Base-by-base conservation (phyloP, 2,329 filamentous ascomycete species). In the Ceratocystiopsis minuta region DNA sequence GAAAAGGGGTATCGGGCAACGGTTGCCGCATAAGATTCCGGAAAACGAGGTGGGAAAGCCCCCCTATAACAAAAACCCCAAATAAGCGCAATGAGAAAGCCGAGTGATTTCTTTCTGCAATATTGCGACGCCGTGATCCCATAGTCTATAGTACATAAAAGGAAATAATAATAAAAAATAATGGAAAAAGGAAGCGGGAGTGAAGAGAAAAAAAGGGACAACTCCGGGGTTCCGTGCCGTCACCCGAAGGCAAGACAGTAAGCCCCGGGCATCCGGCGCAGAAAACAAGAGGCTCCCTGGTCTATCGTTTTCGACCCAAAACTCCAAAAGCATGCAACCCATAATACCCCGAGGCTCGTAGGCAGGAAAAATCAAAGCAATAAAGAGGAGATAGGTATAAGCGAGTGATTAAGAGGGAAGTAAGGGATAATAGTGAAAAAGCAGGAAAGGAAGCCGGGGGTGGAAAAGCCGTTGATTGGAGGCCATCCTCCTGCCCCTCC, bases 401-500 rank as follows among this genome's bases (percentile, higher is more conserved):
- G 42, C 46, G 44, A 36, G 36, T 50, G 50, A 53, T 53, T 53
- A 54, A 49, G 50, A 51, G 24, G 41, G 16, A 17, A 42, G 36
- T 41, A 20, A 20, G 20, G 20, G 47, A 52, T 48, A 52, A 39
- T 34, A 34, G 18, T 41, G 35, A 47, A 44, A 44, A 37, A 37
- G 20, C 20, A 20, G 20, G 20, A 7, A 20, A 20, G 38, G 47
- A 46, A 42, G 34, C 44, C 37, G 45, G 40, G n/a, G 34, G 40
- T 40, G 31, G 37, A 24, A 37, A 44, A 44, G n/a, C 10, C 36
- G 18, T 16, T 37, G 11, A 31, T 42, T 20, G 31, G 20, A 20
- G 4, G 20, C 20, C 20, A 20, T 20, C 20, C n/a, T 36, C 37
- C 38, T 39, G 20, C 16, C n/a, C 2, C 9, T 14, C 32, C 20